Conservation (phyloP, 176 grass and related monocot species). For the Rhynchospora breviuscula region DNA sequence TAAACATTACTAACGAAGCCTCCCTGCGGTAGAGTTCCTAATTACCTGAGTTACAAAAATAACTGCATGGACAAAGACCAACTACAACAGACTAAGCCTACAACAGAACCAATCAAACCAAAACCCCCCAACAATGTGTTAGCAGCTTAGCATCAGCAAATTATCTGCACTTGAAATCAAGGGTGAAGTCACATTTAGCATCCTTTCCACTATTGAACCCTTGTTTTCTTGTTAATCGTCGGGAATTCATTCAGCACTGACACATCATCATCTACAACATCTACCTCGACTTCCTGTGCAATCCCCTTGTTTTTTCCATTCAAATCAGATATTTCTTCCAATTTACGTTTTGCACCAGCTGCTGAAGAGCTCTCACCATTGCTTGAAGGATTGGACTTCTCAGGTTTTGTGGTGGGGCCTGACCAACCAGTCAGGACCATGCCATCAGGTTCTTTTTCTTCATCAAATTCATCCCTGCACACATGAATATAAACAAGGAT, state of each 20-base stretch:
- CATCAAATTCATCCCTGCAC: conserved; percentile 88
- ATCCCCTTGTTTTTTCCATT: conserved; percentile 35
- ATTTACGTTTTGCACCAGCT: conserved; percentile 68
- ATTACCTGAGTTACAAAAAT: neutral
- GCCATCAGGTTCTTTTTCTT: conserved; percentile 84
- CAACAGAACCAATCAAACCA: conserved; percentile 3
- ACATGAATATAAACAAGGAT: conserved; percentile 17
- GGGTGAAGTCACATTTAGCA: neutral
- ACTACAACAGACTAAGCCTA: neutral
- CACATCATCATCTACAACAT: conserved; percentile 48
- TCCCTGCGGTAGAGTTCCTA: neutral
- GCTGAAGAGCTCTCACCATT: conserved; percentile 51
- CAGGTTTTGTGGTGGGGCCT: conserved; percentile 36
- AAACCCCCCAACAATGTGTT: neutral
- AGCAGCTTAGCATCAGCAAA: conserved; percentile 24
- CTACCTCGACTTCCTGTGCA: conserved; percentile 58
- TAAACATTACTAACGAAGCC: conserved; percentile 4
- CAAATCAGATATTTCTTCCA: conserved; percentile 46
- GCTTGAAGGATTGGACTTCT: conserved; percentile 11
- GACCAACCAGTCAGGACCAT: conserved; percentile 89
- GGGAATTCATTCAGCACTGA: conserved; percentile 47
- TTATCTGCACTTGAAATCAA: conserved; percentile 12
- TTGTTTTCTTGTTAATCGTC: conserved; percentile 51
- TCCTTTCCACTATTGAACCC: conserved; percentile 45
- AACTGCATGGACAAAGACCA: neutral